phyloP scores from a whole-genome alignment of 306 rosid species.

The Argentina anserina region DNA sequence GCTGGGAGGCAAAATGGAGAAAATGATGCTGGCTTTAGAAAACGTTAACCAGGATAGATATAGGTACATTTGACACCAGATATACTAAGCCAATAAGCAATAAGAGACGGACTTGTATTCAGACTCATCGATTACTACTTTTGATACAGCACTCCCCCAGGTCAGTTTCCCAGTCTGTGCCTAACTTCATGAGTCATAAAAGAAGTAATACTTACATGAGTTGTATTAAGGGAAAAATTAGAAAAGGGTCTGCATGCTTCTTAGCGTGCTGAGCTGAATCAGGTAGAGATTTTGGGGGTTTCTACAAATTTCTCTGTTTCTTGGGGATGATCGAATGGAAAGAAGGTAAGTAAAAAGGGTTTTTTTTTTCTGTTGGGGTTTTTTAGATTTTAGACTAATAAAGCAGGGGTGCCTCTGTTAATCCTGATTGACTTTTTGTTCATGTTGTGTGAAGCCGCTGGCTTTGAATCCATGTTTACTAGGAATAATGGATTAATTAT shows the following conservation, averaged over 20 bases:
- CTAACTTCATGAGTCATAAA: not conserved
- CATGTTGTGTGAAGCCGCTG: not conserved
- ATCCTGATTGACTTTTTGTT: constrained; percentile 7
- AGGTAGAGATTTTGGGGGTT: not conserved
- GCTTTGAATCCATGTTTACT: not conserved
- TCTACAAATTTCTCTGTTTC: not conserved
- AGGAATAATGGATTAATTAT: not conserved
- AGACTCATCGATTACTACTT: not conserved
- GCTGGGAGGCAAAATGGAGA: not conserved
- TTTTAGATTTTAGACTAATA: not conserved
- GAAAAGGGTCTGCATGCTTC: not conserved
- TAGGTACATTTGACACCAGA: not conserved
- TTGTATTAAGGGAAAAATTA: not conserved
- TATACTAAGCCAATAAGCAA: not conserved
- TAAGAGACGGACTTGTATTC: not conserved
- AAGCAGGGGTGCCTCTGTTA: not conserved
- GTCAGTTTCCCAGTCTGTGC: not conserved
- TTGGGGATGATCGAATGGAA: not conserved
- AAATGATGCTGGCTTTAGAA: not conserved
- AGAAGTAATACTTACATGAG: not conserved
- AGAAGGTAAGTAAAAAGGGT: not conserved
- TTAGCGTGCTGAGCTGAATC: not conserved
- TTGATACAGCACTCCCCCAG: not conserved
- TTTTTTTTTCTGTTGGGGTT: not conserved
- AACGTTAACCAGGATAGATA: not conserved